Evolutionary conservation across 306 rosid genomes (phyloP).

Genomic region (Castanospermum australe): DNA sequence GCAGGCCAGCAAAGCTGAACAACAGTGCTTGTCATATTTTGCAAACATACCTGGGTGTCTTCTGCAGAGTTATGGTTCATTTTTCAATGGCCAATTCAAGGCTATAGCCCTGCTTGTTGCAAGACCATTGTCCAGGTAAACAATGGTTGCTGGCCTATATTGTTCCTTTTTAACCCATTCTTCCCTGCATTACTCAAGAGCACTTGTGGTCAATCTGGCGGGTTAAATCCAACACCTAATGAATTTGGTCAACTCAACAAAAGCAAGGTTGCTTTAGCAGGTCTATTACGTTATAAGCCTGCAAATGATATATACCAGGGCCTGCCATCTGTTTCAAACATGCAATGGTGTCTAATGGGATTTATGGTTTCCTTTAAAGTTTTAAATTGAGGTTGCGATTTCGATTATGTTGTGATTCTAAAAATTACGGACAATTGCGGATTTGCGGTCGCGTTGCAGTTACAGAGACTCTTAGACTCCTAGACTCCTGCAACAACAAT

Average conservation of each 20-base stretch:
- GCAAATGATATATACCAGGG: neutral
- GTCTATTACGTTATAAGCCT: neutral
- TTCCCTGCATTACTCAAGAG: conserved; percentile 5
- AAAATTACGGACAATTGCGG: too few relatives aligned
- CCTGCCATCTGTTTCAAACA: neutral
- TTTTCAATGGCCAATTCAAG: neutral
- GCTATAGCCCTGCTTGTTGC: conserved; percentile 19
- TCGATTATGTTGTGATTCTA: too few relatives aligned
- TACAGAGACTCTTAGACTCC: too few relatives aligned
- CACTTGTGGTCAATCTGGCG: neutral
- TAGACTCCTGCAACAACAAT: too few relatives aligned
- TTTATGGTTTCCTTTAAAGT: too few relatives aligned
- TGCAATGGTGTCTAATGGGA: neutral
- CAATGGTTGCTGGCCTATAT: neutral
- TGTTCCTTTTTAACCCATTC: neutral
- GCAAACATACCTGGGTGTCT: neutral
- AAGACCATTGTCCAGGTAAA: neutral
- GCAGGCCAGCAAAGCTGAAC: neutral
- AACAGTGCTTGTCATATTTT: conserved; percentile 11
- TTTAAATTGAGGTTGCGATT: too few relatives aligned
- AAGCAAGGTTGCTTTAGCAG: neutral
- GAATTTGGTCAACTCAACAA: neutral
- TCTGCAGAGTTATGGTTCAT: neutral
- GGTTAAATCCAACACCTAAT: neutral
- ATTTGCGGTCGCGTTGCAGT: too few relatives aligned